Evolutionary conservation across 2,329 filamentous ascomycete species (phyloP).

Genomic region (Arthrobotrys megalospora): DNA sequence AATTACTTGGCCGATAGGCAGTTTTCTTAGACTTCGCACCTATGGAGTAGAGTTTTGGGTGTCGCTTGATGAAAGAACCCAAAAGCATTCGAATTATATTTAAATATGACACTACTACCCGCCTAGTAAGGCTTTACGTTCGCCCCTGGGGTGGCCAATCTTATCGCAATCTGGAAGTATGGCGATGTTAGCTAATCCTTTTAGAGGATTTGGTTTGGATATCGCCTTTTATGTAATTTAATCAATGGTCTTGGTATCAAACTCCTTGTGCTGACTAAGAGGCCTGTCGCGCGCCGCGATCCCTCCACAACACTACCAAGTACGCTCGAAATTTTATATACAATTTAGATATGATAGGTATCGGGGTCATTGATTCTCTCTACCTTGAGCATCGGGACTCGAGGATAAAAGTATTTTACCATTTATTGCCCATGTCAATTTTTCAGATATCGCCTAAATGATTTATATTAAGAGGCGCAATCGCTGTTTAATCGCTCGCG

Average conservation of each 20-base stretch:
- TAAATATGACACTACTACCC: too few relatives aligned
- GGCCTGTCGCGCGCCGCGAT: not conserved
- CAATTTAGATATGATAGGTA: too few relatives aligned
- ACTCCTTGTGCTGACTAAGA: not conserved
- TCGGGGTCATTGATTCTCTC: too few relatives aligned
- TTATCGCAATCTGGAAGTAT: not conserved
- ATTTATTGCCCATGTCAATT: not conserved
- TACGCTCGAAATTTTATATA: too few relatives aligned
- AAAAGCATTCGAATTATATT: too few relatives aligned
- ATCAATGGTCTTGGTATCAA: not conserved
- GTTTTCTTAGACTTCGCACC: too few relatives aligned
- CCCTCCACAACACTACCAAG: too few relatives aligned
- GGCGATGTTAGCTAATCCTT: not conserved
- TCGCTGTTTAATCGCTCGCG: constrained; percentile 19
- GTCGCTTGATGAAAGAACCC: too few relatives aligned
- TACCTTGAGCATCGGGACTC: too few relatives aligned
- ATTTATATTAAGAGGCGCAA: not conserved
- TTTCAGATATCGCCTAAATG: not conserved
- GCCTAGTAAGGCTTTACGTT: not conserved
- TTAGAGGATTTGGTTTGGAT: not conserved
- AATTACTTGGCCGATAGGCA: too few relatives aligned
- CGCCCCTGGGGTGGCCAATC: not conserved
- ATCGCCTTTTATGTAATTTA: constrained; percentile 1
- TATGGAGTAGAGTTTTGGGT: too few relatives aligned
- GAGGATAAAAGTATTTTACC: too few relatives aligned